A percentile compares a stretch with the other conserved stretches of the same genome.
Evolutionary conservation across 108 stramenopile species (phyloP).

Genomic region (Nitzschia sp.): DNA sequence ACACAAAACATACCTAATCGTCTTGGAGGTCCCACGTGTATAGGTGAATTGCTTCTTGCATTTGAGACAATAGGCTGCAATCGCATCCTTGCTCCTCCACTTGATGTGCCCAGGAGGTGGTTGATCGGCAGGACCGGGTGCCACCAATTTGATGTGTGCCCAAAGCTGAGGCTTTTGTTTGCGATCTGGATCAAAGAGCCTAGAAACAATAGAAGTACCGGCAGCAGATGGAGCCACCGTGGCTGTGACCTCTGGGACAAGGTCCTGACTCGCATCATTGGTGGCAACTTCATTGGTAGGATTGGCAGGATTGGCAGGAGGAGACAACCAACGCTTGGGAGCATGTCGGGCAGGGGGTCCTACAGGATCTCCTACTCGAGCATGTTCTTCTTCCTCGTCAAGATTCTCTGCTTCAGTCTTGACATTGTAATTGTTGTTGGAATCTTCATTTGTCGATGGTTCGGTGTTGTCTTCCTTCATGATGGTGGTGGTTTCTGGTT

Average conservation of each 20-base stretch:
- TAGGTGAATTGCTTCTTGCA: constrained; percentile 39
- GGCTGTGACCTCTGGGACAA: background rate
- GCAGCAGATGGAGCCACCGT: background rate
- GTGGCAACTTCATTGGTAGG: background rate
- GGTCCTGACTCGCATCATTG: too few species aligned
- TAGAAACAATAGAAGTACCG: constrained; percentile 10
- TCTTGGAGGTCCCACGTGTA: constrained; percentile 30
- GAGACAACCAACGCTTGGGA: constrained; percentile 9
- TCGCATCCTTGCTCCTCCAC: constrained; percentile 27
- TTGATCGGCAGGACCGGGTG: constrained; percentile 26
- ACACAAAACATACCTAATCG: constrained; percentile 15
- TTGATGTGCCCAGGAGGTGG: constrained; percentile 23
- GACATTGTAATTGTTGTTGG: too few species aligned
- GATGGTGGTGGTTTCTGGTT: too few species aligned
- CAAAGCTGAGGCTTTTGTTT: constrained; percentile 25
- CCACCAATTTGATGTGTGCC: constrained; percentile 29
- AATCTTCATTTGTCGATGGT: too few species aligned
- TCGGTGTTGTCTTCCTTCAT: too few species aligned
- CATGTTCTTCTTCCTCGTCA: constrained; percentile 5
- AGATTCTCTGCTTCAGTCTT: background rate
- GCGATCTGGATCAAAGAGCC: constrained; percentile 40
- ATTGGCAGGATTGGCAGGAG: background rate
- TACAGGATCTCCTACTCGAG: constrained; percentile 12
- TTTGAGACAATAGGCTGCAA: constrained; percentile 39
- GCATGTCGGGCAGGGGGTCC: constrained; percentile 24